phyloP scores from a whole-genome alignment of 140 eudicot genomes.

The Flaveria floridana region DNA sequence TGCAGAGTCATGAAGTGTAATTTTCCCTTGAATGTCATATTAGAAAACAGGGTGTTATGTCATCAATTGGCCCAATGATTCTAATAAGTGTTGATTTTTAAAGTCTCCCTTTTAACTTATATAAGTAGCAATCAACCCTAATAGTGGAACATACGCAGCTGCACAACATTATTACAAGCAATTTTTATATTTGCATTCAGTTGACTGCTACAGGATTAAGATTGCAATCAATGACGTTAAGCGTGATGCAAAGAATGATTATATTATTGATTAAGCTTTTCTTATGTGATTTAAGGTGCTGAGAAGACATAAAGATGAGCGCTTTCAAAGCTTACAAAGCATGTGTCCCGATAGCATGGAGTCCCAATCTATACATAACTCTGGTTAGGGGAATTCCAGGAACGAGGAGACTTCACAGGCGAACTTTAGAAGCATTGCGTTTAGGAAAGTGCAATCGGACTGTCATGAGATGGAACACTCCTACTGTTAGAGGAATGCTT shows the following conservation, averaged over 20 bases:
- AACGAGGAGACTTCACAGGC: constrained; percentile 75
- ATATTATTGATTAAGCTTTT: constrained; percentile 10
- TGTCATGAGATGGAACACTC: constrained; percentile 81
- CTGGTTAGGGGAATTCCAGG: constrained; percentile 89
- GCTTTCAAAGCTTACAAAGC: constrained; percentile 84
- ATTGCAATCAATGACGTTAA: not conserved
- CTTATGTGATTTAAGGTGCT: constrained; percentile 18
- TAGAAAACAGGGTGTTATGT: not conserved
- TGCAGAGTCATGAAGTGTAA: not conserved
- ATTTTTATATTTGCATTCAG: not conserved
- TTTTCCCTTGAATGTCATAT: not conserved
- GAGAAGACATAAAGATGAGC: constrained; percentile 41
- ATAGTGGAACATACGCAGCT: not conserved
- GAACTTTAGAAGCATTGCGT: constrained; percentile 79
- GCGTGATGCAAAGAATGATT: not conserved
- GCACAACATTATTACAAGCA: not conserved
- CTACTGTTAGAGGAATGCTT: constrained; percentile 94
- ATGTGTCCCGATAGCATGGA: constrained; percentile 68
- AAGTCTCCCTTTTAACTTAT: not conserved
- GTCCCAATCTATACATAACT: constrained; percentile 70
- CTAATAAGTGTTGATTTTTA: no score
- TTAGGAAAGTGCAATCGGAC: constrained; percentile 83
- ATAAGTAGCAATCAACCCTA: not conserved
- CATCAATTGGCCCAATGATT: no score
- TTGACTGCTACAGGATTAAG: not conserved